Conservation (phyloP, 495 filamentous ascomycete genomes). For the Sordaria brevicollis region DNA sequence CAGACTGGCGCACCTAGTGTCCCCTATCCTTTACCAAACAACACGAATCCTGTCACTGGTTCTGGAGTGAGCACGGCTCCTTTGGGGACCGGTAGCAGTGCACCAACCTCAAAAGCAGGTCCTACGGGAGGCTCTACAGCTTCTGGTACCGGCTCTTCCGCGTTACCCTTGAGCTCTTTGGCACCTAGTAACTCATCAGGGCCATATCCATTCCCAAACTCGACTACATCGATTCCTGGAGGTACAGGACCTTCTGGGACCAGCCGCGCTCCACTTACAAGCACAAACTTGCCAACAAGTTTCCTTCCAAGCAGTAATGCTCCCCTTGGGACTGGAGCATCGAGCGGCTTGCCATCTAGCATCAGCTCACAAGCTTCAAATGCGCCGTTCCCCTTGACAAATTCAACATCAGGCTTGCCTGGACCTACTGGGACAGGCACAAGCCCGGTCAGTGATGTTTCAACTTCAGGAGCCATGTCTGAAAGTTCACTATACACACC, state of each 20-base stretch:
- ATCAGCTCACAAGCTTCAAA: conserved; percentile 1
- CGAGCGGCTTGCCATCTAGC: neutral
- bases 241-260: neutral
- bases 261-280: neutral
- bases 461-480: neutral
- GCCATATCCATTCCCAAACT: neutral
- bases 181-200: neutral
- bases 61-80: conserved; percentile 3
- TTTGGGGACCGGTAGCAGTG: conserved; percentile 2
- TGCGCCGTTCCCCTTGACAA: conserved; percentile 5
- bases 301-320: neutral
- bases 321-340: neutral
- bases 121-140: neutral
- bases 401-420: conserved; percentile 5
- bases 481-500: conserved; percentile 1
- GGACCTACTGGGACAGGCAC: conserved; percentile 5
- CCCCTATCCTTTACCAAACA: conserved; percentile 8
- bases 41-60: neutral
- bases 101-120: neutral
- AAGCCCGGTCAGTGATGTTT: neutral
- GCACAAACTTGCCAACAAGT: neutral
- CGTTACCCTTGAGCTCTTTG: neutral
- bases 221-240: neutral
- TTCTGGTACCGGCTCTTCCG: neutral
- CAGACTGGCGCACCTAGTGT: neutral